These are phyloP conservation scores for Lasiodiplodia citricola DNA, from an alignment of 2,329 filamentous ascomycete genomes.

Conservation along the genomic window DNA sequence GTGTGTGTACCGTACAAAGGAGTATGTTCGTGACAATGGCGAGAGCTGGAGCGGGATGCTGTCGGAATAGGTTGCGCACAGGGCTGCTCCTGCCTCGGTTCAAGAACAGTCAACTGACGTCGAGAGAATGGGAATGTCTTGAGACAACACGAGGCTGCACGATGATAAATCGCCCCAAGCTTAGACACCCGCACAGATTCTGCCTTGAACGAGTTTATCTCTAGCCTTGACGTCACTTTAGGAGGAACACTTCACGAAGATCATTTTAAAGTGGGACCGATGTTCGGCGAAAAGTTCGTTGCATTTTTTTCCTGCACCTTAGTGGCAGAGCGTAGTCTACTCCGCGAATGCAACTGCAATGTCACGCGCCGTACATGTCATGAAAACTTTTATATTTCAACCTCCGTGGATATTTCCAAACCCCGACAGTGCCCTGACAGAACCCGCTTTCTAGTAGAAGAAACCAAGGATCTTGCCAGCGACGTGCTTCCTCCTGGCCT, in stretches of 20 bases:
- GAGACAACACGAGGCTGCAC: not conserved
- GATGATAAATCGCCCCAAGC: not conserved
- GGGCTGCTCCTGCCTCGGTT: conserved; percentile 19
- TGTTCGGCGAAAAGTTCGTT: conserved; percentile 11
- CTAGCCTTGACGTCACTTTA: conserved; percentile 14
- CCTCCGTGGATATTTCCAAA: conserved; percentile 6
- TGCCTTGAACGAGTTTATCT: conserved; percentile 11
- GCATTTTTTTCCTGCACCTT: conserved; percentile 17
- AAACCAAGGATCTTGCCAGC: conserved; percentile 99
- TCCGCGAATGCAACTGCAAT: not conserved
- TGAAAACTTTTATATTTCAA: conserved; percentile 8
- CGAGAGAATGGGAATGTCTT: not conserved
- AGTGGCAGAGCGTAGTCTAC: not conserved
- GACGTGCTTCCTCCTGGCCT: conserved; percentile 98
- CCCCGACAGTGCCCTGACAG: not conserved
- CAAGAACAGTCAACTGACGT: conserved; percentile 11
- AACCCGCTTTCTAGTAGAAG: conserved; percentile 79
- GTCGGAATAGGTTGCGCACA: conserved; percentile 11
- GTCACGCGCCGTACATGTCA: conserved; percentile 10
- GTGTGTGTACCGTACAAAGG: not conserved
- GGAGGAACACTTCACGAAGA: conserved; percentile 3
- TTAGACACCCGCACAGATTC: not conserved
- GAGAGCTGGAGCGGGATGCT: conserved; percentile 9
- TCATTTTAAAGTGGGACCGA: conserved; percentile 15
- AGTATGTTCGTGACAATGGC: conserved; percentile 8